Evolutionary conservation across 176 grass and related monocot genomes (phyloP).

Genomic region (Carex pumila): DNA sequence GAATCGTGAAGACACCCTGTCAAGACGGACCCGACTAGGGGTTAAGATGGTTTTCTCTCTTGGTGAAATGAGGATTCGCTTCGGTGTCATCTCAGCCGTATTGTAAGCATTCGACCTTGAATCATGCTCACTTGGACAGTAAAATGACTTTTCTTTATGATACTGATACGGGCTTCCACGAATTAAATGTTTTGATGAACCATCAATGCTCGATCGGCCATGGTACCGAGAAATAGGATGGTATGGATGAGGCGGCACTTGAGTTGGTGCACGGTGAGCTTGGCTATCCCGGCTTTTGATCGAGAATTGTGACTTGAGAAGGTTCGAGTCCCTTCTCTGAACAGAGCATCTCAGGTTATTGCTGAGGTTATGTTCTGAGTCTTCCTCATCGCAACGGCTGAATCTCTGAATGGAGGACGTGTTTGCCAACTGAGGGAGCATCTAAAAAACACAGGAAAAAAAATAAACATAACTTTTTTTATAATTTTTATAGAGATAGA

Average conservation of each 20-base stretch:
- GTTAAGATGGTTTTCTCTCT: not conserved
- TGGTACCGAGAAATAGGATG: not conserved
- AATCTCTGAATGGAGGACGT: constrained; percentile 5
- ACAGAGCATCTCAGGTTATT: not conserved
- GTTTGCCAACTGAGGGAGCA: constrained; percentile 28
- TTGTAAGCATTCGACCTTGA: not conserved
- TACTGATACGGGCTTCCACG: not conserved
- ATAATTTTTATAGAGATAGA: too few species aligned
- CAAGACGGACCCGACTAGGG: not conserved
- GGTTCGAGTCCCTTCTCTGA: not conserved
- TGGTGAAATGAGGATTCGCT: not conserved
- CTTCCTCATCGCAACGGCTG: not conserved
- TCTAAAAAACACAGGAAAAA: constrained; percentile 11
- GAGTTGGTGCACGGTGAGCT: not conserved
- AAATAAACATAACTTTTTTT: not conserved
- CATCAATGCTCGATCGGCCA: not conserved
- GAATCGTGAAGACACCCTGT: not conserved
- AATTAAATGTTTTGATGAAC: not conserved
- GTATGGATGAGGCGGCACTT: not conserved
- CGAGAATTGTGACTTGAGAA: constrained; percentile 2
- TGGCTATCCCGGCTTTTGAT: constrained; percentile 1
- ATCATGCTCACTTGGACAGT: not conserved
- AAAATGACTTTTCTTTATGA: not conserved
- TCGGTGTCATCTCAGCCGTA: not conserved
- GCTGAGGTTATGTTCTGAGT: not conserved